Evolutionary conservation across 75 land plant genomes (phyloP), one percentile per base, ranked within the genome.

Genomic region (Isoetes taiwanensis): DNA sequence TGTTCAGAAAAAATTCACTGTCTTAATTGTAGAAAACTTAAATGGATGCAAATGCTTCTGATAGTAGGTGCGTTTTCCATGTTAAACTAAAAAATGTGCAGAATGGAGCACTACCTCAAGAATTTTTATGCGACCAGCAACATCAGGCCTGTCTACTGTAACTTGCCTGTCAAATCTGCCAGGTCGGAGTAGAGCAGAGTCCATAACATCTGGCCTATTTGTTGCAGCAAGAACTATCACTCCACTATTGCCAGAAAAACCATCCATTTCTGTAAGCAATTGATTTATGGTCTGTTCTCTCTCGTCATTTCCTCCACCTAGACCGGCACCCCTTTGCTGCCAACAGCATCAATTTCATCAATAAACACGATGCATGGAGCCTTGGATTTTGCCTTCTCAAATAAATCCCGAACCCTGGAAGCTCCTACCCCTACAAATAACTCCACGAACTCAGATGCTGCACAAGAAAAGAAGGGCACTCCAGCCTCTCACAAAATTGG

Each of bases 401-500:
- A 94, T 74, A 94, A 72, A 55, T 94, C 99, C 62, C 99, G 37
- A 1, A 94, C 99, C 40, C 99, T 76, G 0, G 99, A 94, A 3
- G 99, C 99, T 4, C 99, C 99, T 5, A 94, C 99, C 2, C 99
- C 99, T 1, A 94, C 99, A 61, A 94, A 94, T 26, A 94, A 69
- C 70, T 94, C 99, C 16, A 94, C 99, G 58, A 94, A 94, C 50
- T 94, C 99, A 2, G 99, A 94, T 0, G 99, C 99, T 0, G 99
- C 99, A 41, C 99, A 94, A 0, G 99, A 89, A 65, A 94, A 94
- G 77, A 94, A 94, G 1, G 99, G 99, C 48, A 88, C 95, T 1
- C 96, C 99, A 0, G 99, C 99, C 52, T 94, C 99, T 1, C 98
- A n/a, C n/a, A n/a, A n/a, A n/a, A n/a, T n/a, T n/a, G n/a, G n/a